A percentile compares a stretch with the other conserved stretches of the same genome.
phyloP scores from a whole-genome alignment of 2,329 filamentous ascomycete genomes.

The Monosporascus ibericus region DNA sequence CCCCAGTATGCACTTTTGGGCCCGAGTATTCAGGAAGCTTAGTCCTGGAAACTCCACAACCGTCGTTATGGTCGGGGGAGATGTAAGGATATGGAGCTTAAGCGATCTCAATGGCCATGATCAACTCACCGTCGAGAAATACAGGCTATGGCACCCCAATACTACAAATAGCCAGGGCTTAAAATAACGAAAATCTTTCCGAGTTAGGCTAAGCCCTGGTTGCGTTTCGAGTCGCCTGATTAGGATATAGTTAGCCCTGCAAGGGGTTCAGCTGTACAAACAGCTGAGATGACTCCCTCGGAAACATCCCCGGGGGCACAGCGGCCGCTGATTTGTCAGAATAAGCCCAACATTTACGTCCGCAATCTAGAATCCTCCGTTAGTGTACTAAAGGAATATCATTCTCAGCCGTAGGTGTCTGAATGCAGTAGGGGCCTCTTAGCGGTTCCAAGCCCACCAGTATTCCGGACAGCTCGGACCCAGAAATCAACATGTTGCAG shows the following conservation, averaged over 20 bases:
- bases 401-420: no score
- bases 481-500: no score
- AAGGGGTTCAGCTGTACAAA: background rate
- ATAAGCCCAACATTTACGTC: background rate
- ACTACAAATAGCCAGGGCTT: background rate
- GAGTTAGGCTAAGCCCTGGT: background rate
- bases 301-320: background rate
- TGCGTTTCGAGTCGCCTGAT: background rate
- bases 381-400: no score
- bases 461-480: no score
- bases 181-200: background rate
- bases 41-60: background rate
- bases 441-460: no score
- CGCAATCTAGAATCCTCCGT: background rate
- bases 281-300: background rate
- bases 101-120: background rate
- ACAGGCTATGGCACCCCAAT: background rate
- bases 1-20: no score
- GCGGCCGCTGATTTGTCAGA: background rate
- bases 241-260: background rate
- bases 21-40: background rate
- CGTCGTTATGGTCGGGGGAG: background rate
- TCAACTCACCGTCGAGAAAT: background rate
- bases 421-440: no score
- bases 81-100: background rate